Base-by-base conservation (phyloP, 108 stramenopile genomes). In the Skeletonema marinoi region DNA sequence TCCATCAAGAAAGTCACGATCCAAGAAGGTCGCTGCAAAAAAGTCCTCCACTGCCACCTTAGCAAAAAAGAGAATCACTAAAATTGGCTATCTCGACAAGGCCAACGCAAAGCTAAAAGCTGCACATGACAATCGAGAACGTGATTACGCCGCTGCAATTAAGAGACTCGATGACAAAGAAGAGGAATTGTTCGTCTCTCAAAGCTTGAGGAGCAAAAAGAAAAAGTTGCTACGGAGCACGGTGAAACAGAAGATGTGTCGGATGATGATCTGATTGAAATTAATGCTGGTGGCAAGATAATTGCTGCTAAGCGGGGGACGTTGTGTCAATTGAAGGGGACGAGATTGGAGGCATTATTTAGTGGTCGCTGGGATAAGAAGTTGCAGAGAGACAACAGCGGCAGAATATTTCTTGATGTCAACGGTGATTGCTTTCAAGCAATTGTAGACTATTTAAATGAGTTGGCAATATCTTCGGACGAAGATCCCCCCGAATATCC, bases 281-380 rank as follows among this genome's bases (percentile, higher is more conserved):
- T 62, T 14, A 68, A 68, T 58, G 66, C 54, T 3, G 66, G 66
- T 25, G 66, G 66, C 0, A 68, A 58, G 16, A 25, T 62, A 1
- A 70, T 70, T 31, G 60, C 60, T 17, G 75, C 65, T 0, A 61
- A 31, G 38, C 35, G 75, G 14, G 42, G 36, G 2, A 62, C 60
- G 14, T 10, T 77, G 31, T 60, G 54, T n/a, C 69, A 70, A 25
- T 19, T 77, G n/a, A 63, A 41, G n/a, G 75, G 69, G n/a, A 70
- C 69, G 42, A 60, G 69, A 19, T 11, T 77, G 7, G 75, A 77
- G 29, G 75, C 68, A 32, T 48, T 77, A 12, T 77, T 77, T 25
- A 62, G 75, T 48, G 75, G 75, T 13, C 60, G 60, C 4, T 77
- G 75, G 75, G 75, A 77, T 30, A 77, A 77, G 29, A 70, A 44